phyloP scores from a whole-genome alignment of 2,329 filamentous ascomycete genomes.

The Herpotrichia juniperi region DNA sequence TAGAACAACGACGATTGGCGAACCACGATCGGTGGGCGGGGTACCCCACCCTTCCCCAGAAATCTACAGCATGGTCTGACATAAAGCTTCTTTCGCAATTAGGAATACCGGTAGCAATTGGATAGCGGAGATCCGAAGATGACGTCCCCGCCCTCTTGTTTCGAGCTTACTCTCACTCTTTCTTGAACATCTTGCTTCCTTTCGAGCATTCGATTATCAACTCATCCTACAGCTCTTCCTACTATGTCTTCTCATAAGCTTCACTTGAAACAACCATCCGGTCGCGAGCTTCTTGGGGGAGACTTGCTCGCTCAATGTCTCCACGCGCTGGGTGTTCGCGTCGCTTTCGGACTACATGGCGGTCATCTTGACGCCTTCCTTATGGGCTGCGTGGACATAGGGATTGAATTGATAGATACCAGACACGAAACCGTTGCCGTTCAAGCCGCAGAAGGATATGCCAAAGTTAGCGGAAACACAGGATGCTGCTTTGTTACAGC shows the following conservation, averaged over 20 bases:
- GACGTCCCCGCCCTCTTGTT: not conserved
- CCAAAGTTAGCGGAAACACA: constrained; percentile 51
- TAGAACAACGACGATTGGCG: not conserved
- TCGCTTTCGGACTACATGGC: constrained; percentile 56
- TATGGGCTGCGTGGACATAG: constrained; percentile 48
- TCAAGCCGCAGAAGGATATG: constrained; percentile 55
- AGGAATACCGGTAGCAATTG: not conserved
- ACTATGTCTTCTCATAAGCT: constrained; percentile 13
- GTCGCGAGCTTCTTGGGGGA: constrained; percentile 51
- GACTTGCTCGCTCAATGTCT: constrained; percentile 55
- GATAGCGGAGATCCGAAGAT: not conserved
- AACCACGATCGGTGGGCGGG: constrained; percentile 4
- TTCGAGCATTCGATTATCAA: not conserved
- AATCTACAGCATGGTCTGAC: not conserved
- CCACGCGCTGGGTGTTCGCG: constrained; percentile 48
- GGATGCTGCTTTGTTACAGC: constrained; percentile 57
- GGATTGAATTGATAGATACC: constrained; percentile 53
- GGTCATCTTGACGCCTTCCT: constrained; percentile 57
- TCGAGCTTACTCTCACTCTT: not conserved
- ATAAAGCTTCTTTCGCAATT: not conserved
- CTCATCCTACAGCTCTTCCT: not conserved
- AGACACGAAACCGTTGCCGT: constrained; percentile 56
- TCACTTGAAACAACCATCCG: constrained; percentile 36
- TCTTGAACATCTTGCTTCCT: not conserved
- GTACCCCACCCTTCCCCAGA: constrained; percentile 6